Evolutionary conservation across 352 stramenopile species (phyloP).

Genomic region (Phytophthora pinifolia): DNA sequence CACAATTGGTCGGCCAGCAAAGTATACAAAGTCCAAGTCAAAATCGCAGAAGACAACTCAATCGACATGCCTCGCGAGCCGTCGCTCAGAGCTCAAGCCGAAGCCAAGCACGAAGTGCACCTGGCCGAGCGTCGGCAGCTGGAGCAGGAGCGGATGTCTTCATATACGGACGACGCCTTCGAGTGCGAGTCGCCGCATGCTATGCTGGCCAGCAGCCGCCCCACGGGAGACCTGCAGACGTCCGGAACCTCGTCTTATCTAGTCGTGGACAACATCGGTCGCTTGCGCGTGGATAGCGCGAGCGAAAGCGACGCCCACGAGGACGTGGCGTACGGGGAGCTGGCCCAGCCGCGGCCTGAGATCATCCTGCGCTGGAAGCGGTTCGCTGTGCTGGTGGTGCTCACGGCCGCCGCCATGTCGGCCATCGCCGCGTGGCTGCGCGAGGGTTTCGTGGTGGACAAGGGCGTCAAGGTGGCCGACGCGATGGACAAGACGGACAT

Average conservation of each 20-base stretch:
- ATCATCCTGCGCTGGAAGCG: conserved; percentile 66
- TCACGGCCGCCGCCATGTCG: conserved; percentile 44
- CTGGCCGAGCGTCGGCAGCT: conserved; percentile 24
- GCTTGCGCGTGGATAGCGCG: conserved; percentile 27
- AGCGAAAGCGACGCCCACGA: conserved; percentile 24
- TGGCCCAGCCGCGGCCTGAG: conserved; percentile 48
- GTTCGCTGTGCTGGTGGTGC: conserved; percentile 47
- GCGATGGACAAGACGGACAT: conserved; percentile 33
- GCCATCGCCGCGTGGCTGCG: conserved; percentile 37
- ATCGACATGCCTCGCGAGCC: background rate
- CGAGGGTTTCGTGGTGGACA: conserved; percentile 40
- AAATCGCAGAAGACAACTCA: background rate
- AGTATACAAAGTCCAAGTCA: conserved; percentile 19
- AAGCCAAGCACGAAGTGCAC: conserved; percentile 24
- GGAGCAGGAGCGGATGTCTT: conserved; percentile 40
- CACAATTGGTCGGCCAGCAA: background rate
- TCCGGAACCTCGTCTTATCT: conserved; percentile 15
- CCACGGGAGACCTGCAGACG: conserved; percentile 17
- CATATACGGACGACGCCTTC: conserved; percentile 47
- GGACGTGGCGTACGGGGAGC: conserved; percentile 31
- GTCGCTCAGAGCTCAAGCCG: conserved; percentile 23
- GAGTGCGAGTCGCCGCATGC: conserved; percentile 45
- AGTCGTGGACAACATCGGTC: conserved; percentile 28
- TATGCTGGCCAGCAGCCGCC: conserved; percentile 33
- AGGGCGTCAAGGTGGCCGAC: conserved; percentile 17